Base-by-base conservation (phyloP, 352 stramenopile species). In the Pythium myriotylum region DNA sequence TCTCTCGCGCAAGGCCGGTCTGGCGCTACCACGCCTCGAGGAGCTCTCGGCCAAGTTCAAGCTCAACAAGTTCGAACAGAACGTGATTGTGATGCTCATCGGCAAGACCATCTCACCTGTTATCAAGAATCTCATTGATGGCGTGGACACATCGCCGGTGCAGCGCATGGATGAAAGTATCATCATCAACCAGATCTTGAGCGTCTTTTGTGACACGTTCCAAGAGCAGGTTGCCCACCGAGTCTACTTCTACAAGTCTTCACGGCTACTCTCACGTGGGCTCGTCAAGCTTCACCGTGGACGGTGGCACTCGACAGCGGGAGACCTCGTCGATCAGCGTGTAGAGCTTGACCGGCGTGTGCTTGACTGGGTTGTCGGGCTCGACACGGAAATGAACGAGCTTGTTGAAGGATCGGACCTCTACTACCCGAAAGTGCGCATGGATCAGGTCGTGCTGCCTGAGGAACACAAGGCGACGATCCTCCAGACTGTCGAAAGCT, bases 311-410 rank as follows among this genome's bases (percentile, higher is more conserved):
- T 88, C 83, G 20, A 91, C 78, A 1, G 81, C 81, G 0, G 82
- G 86, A 48, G 86, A 96, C 55, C 68, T 96, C n/a, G 87, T 94
- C 27, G 88, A 96, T 56, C 84, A 95, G 57, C 82, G 84, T 39
- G 81, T 96, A 6, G 84, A 94, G 54, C 65, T 96, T 4, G 88
- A 96, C 59, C 86, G 86, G 1, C 86, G 86, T 19, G 79, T 96
- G 22, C 66, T 96, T 46, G 88, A 96, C 68, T 95, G 84, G 81
- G 84, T 92, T 43, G 86, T 96, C 12, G 88, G 86, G 0, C 73
- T 95, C 8, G 88, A 96, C 37, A 94, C 84, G 9, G 88, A 96
- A 69, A 95, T 95, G 76, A 94, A 95, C 61, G 88, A 96, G 57
- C 65, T 96, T 9, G 88, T 96, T 19, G 86, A 96, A 78, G 88